Base-by-base conservation (phyloP, 352 stramenopile species). In the Globisporangium paddicum region DNA sequence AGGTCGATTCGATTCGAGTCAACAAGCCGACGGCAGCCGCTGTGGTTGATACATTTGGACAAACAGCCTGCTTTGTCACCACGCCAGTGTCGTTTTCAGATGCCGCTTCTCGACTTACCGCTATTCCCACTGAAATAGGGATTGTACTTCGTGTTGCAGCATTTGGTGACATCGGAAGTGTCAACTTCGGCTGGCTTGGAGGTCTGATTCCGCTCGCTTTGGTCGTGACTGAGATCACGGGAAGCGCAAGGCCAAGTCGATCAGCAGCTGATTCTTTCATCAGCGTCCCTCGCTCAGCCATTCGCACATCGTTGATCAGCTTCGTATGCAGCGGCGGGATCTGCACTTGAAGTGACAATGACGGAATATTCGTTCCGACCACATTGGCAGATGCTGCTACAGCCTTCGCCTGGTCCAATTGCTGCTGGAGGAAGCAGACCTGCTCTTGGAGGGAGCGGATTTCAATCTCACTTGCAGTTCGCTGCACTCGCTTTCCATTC, bases 381-480 rank as follows among this genome's bases (percentile, higher is more conserved):
- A 42, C 44, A 9, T 32, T 21, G 3, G 35, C 21, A 32, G 59
- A 37, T 28, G 53, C 55, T 37, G 59, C 32, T 14, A 45, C 50
- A 3, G 65, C 42, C 3, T 63, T 42, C 1, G 52, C 62, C 23
- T 70, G 37, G 4, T 72, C 61, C 21, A 82, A 49, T 40, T 82
- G 68, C 34, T 69, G 60, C 47, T 77, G 77, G 26, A 82, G 35
- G 7, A 62, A 68, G 51, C 62, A 56, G 28, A 86, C 52, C 46
- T 89, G 70, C 9, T 80, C 71, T 44, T 77, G 67, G 10, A 89
- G 61, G 18, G 52, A 48, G 26, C 55, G 58, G 53, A 87, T 73
- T 60, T 86, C 73, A 32, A 80, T 48, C 14, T 85, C 63, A 9
- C 45, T 78, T 28, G 73, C 55, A 5, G 65, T 68, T 11, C 50